These are phyloP conservation scores for Alternaria ethzedia DNA, from an alignment of 2,329 filamentous ascomycete species.

Conservation along the genomic window DNA sequence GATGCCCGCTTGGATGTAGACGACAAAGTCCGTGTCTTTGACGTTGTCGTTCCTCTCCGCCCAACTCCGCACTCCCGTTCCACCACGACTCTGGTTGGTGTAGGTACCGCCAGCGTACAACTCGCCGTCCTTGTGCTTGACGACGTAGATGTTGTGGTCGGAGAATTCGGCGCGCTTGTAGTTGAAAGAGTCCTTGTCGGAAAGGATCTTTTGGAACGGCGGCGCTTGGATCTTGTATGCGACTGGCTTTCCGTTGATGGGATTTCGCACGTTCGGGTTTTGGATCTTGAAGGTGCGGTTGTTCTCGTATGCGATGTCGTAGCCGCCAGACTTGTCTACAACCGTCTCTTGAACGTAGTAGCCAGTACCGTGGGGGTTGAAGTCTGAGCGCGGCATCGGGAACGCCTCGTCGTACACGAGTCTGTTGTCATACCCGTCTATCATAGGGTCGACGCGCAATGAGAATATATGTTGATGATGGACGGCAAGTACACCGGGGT, in stretches of 20 bases:
- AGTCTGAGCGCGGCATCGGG: constrained; percentile 63
- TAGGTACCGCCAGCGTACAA: constrained; percentile 66
- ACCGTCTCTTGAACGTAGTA: constrained; percentile 57
- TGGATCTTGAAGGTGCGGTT: constrained; percentile 60
- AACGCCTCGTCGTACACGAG: constrained; percentile 61
- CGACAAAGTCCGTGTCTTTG: constrained; percentile 63
- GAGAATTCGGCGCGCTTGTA: constrained; percentile 66
- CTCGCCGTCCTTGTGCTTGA: constrained; percentile 64
- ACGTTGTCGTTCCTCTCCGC: constrained; percentile 61
- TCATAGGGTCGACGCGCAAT: constrained; percentile 56
- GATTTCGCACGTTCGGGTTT: constrained; percentile 53
- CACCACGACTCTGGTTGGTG: constrained; percentile 64
- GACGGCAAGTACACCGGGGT: constrained; percentile 70
- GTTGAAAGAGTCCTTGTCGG: constrained; percentile 60
- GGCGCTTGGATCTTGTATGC: constrained; percentile 59
- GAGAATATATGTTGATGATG: constrained; percentile 80
- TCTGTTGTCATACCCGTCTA: constrained; percentile 56
- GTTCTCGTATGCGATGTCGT: constrained; percentile 54
- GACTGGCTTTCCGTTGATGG: constrained; percentile 56
- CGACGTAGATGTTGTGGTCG: constrained; percentile 65
- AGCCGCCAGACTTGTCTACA: constrained; percentile 57
- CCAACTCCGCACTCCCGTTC: constrained; percentile 57
- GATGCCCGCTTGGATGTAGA: constrained; percentile 64
- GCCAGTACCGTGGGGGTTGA: constrained; percentile 63
- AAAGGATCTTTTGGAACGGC: constrained; percentile 58